These are phyloP conservation scores for Pythium dissimile DNA, from an alignment of 352 stramenopile species.

Conservation along the genomic window DNA sequence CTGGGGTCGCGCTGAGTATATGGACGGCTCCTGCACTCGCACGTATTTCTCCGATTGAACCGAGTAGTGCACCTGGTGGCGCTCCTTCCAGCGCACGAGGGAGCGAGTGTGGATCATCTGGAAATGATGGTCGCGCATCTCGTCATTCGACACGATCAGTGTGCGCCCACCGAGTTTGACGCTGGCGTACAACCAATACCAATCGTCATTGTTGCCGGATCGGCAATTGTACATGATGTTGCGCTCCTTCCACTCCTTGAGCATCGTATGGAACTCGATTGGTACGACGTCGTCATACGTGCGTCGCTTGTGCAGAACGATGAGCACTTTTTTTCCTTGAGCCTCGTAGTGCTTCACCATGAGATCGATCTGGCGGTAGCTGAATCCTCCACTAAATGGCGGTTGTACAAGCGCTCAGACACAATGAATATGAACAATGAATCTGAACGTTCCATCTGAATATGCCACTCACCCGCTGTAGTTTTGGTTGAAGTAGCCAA, in stretches of 20 bases:
- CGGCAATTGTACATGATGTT: constrained; percentile 92
- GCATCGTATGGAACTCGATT: constrained; percentile 54
- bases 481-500: constrained; percentile 98
- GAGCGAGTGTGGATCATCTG: constrained; percentile 95
- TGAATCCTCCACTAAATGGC: constrained; percentile 79
- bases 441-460: not conserved
- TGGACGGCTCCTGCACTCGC: constrained; percentile 47
- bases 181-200: constrained; percentile 98
- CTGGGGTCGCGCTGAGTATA: constrained; percentile 62
- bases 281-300: constrained; percentile 88
- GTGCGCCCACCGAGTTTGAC: constrained; percentile 76
- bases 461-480: constrained; percentile 64
- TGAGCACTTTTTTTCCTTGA: constrained; percentile 85
- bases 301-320: constrained; percentile 96
- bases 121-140: constrained; percentile 99
- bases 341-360: constrained; percentile 90
- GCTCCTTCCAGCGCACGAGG: constrained; percentile 97
- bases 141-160: constrained; percentile 96
- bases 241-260: constrained; percentile 71
- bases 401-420: not conserved
- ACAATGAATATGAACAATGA: not conserved
- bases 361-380: constrained; percentile 95
- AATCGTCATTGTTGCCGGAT: constrained; percentile 98
- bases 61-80: constrained; percentile 93
- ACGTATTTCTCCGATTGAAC: constrained; percentile 41